A percentile compares a stretch with the other conserved stretches of the same genome.
Evolutionary conservation across 768 basidiomycete species (phyloP).

Genomic region (Sarcomyxa edulis): DNA sequence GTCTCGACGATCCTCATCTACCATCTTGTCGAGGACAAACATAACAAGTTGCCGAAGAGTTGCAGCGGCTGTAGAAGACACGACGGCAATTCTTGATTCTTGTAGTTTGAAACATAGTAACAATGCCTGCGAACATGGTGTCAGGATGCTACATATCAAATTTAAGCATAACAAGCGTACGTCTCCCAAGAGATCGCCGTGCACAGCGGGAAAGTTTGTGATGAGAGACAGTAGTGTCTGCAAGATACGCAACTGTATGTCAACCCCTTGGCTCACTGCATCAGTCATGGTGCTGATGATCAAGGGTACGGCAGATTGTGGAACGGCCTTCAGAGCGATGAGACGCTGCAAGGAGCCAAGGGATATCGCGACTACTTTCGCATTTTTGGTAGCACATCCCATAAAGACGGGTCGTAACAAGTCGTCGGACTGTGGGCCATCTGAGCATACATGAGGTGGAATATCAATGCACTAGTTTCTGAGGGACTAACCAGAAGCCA

Average conservation of each 20-base stretch:
- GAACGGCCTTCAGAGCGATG: slow-evolving; percentile 82
- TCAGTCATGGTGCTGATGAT: slow-evolving; percentile 84
- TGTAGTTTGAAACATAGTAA: slow-evolving; percentile 94
- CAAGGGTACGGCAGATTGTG: slow-evolving; percentile 68
- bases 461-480: slow-evolving; percentile 2
- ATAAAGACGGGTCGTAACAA: slow-evolving; percentile 86
- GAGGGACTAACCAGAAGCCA: slow-evolving; percentile 61
- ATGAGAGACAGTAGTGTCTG: slow-evolving; percentile 90
- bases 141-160: neutral
- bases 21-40: slow-evolving; percentile 96
- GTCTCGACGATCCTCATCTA: slow-evolving; percentile 60
- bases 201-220: slow-evolving; percentile 80
- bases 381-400: slow-evolving; percentile 89
- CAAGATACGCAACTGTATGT: slow-evolving; percentile 91
- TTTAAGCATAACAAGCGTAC: slow-evolving; percentile 38
- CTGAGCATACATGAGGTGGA: slow-evolving; percentile 25
- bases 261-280: slow-evolving; percentile 90
- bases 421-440: slow-evolving; percentile 76
- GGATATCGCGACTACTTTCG: slow-evolving; percentile 91
- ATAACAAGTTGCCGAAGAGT: slow-evolving; percentile 94
- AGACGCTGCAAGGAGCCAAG: slow-evolving; percentile 88
- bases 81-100: slow-evolving; percentile 92
- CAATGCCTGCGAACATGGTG: slow-evolving; percentile 52
- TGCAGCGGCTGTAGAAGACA: slow-evolving; percentile 95
- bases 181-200: slow-evolving; percentile 75